These are phyloP conservation scores for Pisolithus tinctorius DNA, from an alignment of 768 basidiomycete genomes.

Conservation along the genomic window DNA sequence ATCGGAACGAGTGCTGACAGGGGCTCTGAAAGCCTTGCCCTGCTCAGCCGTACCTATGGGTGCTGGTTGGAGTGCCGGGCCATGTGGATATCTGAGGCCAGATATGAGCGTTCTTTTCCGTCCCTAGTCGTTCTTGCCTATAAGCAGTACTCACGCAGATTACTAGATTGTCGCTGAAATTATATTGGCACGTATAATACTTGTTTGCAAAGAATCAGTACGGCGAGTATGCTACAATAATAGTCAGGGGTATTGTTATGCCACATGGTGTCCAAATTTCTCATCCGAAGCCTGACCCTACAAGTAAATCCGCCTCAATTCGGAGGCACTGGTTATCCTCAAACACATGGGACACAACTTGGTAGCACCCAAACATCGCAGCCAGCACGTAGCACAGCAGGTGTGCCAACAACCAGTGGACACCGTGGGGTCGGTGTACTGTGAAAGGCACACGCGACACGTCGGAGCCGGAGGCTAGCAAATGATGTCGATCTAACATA, in stretches of 20 bases:
- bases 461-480: slow-evolving; percentile 22
- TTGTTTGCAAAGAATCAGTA: not conserved
- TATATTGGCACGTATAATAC: not conserved
- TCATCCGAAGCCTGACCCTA: slow-evolving; percentile 18
- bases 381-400: slow-evolving; percentile 77
- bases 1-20: slow-evolving; percentile 1
- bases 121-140: not conserved
- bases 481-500: slow-evolving; percentile 29
- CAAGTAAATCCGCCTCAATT: slow-evolving; percentile 70
- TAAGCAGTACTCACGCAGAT: slow-evolving; percentile 2
- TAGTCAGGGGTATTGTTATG: no score
- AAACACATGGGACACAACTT: slow-evolving; percentile 86
- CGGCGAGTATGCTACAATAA: no score
- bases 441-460: slow-evolving; percentile 77
- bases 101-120: slow-evolving; percentile 57
- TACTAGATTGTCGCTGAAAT: not conserved
- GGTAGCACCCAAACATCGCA: slow-evolving; percentile 76
- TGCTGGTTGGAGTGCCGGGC: slow-evolving; percentile 41
- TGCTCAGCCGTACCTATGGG: slow-evolving; percentile 41
- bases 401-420: slow-evolving; percentile 88
- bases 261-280: not conserved
- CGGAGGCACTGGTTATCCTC: slow-evolving; percentile 71
- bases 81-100: slow-evolving; percentile 77
- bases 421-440: slow-evolving; percentile 70
- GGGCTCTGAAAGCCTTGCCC: slow-evolving; percentile 21